Conservation (phyloP, 2,329 filamentous ascomycete species). For the Alternaria angustiovoidea region DNA sequence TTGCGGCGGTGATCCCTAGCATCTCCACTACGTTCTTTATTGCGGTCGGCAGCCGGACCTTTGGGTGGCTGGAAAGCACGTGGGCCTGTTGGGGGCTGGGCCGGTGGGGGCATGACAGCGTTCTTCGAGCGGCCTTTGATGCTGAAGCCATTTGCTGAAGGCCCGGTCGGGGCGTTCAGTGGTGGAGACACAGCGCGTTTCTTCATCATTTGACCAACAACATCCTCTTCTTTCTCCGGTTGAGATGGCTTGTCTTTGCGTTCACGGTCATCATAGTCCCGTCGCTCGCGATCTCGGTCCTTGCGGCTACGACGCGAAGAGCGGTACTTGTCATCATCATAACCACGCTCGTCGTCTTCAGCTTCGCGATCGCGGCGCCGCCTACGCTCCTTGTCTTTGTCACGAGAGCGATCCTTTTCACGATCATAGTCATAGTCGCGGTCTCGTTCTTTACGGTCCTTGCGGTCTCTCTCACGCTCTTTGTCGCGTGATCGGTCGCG, state of each 20-base stretch:
- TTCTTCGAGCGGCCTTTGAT: slow-evolving; percentile 47
- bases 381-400: slow-evolving; percentile 54
- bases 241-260: slow-evolving; percentile 25
- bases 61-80: slow-evolving; percentile 47
- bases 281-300: slow-evolving; percentile 51
- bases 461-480: slow-evolving; percentile 45
- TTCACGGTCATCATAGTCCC: slow-evolving; percentile 29
- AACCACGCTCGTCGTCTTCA: slow-evolving; percentile 47
- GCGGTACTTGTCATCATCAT: slow-evolving; percentile 52
- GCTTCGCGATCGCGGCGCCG: slow-evolving; percentile 59
- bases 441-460: slow-evolving; percentile 61
- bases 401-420: slow-evolving; percentile 44
- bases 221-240: slow-evolving; percentile 29
- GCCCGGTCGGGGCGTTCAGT: slow-evolving; percentile 46
- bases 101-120: slow-evolving; percentile 38
- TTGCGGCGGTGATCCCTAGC: slow-evolving; percentile 28
- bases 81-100: slow-evolving; percentile 49
- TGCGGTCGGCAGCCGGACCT: slow-evolving; percentile 48
- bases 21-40: slow-evolving; percentile 32
- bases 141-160: slow-evolving; percentile 57
- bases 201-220: slow-evolving; percentile 39
- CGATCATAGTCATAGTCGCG: slow-evolving; percentile 53
- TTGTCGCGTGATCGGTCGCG: slow-evolving; percentile 42
- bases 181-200: slow-evolving; percentile 43
- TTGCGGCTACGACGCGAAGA: slow-evolving; percentile 54